Evolutionary conservation across 352 stramenopile species (phyloP), one percentile per base, ranked within the genome.

Genomic region (Globisporangium sylvaticum): DNA sequence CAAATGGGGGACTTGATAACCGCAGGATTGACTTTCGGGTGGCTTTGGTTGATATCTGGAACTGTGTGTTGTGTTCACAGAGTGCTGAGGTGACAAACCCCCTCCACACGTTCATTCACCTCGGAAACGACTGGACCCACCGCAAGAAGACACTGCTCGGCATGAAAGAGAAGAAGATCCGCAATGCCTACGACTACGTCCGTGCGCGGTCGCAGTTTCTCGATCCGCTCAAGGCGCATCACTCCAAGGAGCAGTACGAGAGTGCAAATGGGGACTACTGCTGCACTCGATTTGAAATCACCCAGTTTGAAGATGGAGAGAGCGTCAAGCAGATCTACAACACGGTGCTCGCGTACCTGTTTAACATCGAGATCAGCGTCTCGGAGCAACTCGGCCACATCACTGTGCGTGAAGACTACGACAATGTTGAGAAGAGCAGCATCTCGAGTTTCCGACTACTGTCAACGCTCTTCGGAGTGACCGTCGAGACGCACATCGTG

Each of bases 241-340:
- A 65, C 14, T 71, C 77, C 31, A 71, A 62, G 31, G 77, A 77
- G 31, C 74, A 77, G 29, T 89, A 81, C 59, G 66, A 83, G 44
- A 76, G 72, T 22, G 71, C 37, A 8, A 22, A 73, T 15, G 76
- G 76, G 22, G 71, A 74, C 42, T 81, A 74, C 42, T 76, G 67
- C 44, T 75, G 74, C 34, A 58, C 68, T 8, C 64, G 72, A 18
- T 84, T 74, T 52, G 73, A 84, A 20, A 52, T 84, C 50, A 67
- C 72, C 10, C 77, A 78, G 27, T 87, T 90, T 62, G 72, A 75
- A 12, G 71, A 70, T 10, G 78, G 79, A 5, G 39, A 66, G 34
- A 86, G 78, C 5, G 70, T 87, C 31, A 75, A 77, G 25, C 70
- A 88, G 39, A 78, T 88, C n/a, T 88, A 76, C 39, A 80, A 90